Conservation (phyloP, 208 protist species). For the Leishmania amazonensis region DNA sequence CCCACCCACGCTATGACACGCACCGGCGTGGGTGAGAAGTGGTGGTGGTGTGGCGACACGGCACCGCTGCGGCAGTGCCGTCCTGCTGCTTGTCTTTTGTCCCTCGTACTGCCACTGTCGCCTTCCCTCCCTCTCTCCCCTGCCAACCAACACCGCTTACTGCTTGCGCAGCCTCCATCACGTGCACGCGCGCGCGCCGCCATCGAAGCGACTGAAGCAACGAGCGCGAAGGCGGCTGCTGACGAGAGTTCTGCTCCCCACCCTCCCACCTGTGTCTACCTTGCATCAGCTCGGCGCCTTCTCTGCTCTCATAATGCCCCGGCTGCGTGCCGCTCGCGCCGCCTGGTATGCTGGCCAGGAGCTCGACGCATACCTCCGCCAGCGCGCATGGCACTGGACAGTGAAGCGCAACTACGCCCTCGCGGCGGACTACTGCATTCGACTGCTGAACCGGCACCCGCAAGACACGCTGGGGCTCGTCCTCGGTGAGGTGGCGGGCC, state of each 20-base stretch:
- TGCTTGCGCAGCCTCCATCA: not conserved
- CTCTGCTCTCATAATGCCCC: constrained; percentile 35
- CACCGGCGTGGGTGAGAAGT: not conserved
- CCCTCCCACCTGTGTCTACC: not conserved
- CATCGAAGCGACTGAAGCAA: not conserved
- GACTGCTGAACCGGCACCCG: constrained; percentile 65
- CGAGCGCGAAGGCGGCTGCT: not conserved
- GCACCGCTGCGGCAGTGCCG: not conserved
- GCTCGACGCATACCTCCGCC: constrained; percentile 62
- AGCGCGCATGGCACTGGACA: constrained; percentile 72
- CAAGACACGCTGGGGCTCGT: constrained; percentile 59
- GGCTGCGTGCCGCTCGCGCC: constrained; percentile 41
- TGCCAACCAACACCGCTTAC: not conserved
- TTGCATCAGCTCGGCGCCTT: not conserved
- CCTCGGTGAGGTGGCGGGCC: constrained; percentile 58
- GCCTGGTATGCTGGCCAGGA: constrained; percentile 43
- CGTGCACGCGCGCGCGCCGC: not conserved
- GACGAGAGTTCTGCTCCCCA: not conserved
- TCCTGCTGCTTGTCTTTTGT: not conserved
- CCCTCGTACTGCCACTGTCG: not conserved
- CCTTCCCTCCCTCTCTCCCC: not conserved
- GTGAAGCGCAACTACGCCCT: constrained; percentile 64
- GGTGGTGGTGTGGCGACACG: not conserved
- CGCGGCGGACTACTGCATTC: constrained; percentile 84
- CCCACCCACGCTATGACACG: not conserved